Percentiles rank a stretch among this genome's conserved stretches.
phyloP scores from a whole-genome alignment of 306 rosid genomes.

The Pyrus bretschneideri region DNA sequence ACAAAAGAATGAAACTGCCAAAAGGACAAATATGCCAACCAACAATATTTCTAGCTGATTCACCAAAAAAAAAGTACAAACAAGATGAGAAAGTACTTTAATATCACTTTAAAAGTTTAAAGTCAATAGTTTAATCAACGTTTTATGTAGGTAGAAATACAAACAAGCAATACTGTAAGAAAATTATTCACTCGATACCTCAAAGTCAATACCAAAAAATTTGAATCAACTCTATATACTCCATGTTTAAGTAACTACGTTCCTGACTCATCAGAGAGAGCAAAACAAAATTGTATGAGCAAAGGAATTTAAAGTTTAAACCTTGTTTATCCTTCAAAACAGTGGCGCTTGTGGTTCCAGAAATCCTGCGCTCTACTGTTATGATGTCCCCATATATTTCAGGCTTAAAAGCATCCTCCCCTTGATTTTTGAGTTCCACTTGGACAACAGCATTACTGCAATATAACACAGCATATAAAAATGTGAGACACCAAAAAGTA shows the following conservation, averaged over 20 bases:
- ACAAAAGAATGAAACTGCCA: not conserved
- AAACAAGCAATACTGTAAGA: not conserved
- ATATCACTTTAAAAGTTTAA: not conserved
- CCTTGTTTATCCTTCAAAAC: conserved; percentile 72
- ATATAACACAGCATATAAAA: conserved; percentile 14
- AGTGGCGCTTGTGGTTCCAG: conserved; percentile 48
- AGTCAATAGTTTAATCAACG: not conserved
- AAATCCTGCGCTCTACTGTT: conserved; percentile 65
- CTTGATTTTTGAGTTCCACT: conserved; percentile 72
- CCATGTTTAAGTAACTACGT: not conserved
- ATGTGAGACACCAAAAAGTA: conserved; percentile 1
- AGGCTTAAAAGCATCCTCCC: conserved; percentile 89
- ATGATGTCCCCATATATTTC: conserved; percentile 59
- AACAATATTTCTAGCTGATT: not conserved
- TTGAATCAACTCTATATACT: not conserved
- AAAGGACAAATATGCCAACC: not conserved
- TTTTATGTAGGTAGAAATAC: not conserved
- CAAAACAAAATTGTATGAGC: not conserved
- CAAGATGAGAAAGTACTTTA: not conserved
- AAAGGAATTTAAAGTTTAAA: conserved; percentile 7
- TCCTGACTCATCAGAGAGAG: not conserved
- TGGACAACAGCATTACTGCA: conserved; percentile 66
- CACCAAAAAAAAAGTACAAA: not conserved
- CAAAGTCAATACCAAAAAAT: not conserved
- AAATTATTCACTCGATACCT: not conserved